A percentile compares a stretch with the other conserved stretches of the same genome.
phyloP scores from a whole-genome alignment of 306 rosid genomes.

The Quercus glauca region DNA sequence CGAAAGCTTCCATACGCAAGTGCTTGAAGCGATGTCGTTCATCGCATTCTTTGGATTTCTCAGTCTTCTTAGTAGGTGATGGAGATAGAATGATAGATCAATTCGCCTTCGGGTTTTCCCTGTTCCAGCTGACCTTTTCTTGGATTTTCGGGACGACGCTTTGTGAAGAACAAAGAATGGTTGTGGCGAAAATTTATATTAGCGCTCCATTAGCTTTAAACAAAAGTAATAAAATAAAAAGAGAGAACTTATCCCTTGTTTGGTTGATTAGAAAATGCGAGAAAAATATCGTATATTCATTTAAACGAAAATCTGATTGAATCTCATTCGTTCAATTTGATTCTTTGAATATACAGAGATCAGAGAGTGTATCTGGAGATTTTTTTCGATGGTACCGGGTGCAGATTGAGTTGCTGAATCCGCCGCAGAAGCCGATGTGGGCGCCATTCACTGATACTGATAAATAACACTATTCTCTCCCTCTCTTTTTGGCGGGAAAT shows the following conservation, averaged over 20 bases:
- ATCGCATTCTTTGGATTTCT: constrained; percentile 35
- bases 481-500: constrained; percentile 18
- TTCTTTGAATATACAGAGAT: background rate
- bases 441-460: background rate
- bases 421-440: background rate
- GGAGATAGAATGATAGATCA: constrained; percentile 31
- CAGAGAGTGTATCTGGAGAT: constrained; percentile 27
- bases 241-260: background rate
- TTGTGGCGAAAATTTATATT: constrained; percentile 33
- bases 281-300: background rate
- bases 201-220: constrained; percentile 10
- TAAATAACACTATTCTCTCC: no score
- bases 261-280: background rate
- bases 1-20: constrained; percentile 49
- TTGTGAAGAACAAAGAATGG: constrained; percentile 77
- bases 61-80: constrained; percentile 22
- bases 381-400: constrained; percentile 10
- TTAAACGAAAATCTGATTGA: background rate
- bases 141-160: constrained; percentile 42
- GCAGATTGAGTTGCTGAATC: constrained; percentile 15
- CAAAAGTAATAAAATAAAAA: background rate
- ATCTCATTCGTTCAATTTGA: background rate
- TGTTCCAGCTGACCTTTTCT: constrained; percentile 33
- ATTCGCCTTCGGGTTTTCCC: constrained; percentile 46
- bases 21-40: constrained; percentile 22